Conservation (phyloP, 805 yeast genomes). For the Wickerhamomyces hampshirensis region DNA sequence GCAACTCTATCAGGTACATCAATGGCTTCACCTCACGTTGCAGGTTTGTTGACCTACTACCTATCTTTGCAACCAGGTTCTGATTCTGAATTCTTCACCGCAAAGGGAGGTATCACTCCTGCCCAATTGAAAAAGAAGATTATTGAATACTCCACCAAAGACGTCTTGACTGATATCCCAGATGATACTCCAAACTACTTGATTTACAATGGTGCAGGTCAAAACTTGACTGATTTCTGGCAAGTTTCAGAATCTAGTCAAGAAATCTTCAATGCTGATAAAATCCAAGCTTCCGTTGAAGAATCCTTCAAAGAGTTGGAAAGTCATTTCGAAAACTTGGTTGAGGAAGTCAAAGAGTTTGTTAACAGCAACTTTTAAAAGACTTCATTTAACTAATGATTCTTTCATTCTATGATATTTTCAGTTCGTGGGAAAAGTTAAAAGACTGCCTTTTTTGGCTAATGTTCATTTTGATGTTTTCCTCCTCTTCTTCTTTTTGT, state of each 20-base stretch:
- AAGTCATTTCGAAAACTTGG: constrained; percentile 12
- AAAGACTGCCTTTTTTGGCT: too few relatives aligned
- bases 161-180: constrained; percentile 57
- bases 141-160: constrained; percentile 61
- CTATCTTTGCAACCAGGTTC: constrained; percentile 79
- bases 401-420: too few relatives aligned
- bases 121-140: constrained; percentile 72
- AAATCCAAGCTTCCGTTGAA: constrained; percentile 12
- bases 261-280: neutral
- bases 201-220: constrained; percentile 81
- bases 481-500: too few relatives aligned
- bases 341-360: constrained; percentile 16
- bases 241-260: constrained; percentile 3
- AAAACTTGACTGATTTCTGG: constrained; percentile 40
- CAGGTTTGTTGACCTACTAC: constrained; percentile 87
- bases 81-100: constrained; percentile 55
- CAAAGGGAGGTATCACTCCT: constrained; percentile 57
- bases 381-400: neutral
- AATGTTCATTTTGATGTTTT: too few relatives aligned
- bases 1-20: constrained; percentile 92
- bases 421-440: too few relatives aligned
- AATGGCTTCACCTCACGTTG: constrained; percentile 97
- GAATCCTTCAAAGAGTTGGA: constrained; percentile 19
- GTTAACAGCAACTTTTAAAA: constrained; percentile 11
- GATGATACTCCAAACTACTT: constrained; percentile 71